Base-by-base conservation (phyloP, 2,329 filamentous ascomycete genomes). In the Botrytis aclada region DNA sequence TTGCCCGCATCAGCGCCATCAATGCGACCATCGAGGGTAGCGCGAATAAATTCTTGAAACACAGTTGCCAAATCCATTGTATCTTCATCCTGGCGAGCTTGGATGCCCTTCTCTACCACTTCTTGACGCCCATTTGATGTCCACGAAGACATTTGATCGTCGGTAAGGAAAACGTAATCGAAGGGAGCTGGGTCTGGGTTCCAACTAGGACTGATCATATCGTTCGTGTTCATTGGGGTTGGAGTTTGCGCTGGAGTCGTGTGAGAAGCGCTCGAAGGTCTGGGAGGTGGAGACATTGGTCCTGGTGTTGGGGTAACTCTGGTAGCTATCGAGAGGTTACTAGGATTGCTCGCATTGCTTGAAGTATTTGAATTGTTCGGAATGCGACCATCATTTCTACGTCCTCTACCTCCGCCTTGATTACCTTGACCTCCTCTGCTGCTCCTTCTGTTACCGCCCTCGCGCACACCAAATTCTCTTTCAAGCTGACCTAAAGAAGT, bases 41-140 rank as follows among this genome's bases (percentile, higher is more conserved):
- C 90, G 74, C 91, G 90, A 51, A 96, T 88, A 54, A 98, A 88
- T 81, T 99, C 96, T 83, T 97, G 93, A 77, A 95, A 94, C 34
- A 97, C 84, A 22, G 87, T 87, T 43, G 91, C 90, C 54, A 97
- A 84, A 73, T 89, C 88, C 63, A 91, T 85, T 12, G 88, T 84
- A 79, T 97, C 91, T 76, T 92, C 89, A 76, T 92, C 87, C 51
- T 88, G 84, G 77, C 89, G 88, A 65, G 91, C 90, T 77, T 90
- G 85, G 61, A 87, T 81, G 37, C 91, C 92, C 77, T 88, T 86
- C 34, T 89, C 86, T 32, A 95, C 83, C 20, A 97, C 84, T 39
- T 89, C 87, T 74, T 90, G 86, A 72, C 90, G 90, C 43, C 92
- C 93, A 63, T 84, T 85, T 47, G 87, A 85, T 56, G 85, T 83